Base-by-base conservation (phyloP, 345 rosid genomes). In the Lepidium didymum region DNA sequence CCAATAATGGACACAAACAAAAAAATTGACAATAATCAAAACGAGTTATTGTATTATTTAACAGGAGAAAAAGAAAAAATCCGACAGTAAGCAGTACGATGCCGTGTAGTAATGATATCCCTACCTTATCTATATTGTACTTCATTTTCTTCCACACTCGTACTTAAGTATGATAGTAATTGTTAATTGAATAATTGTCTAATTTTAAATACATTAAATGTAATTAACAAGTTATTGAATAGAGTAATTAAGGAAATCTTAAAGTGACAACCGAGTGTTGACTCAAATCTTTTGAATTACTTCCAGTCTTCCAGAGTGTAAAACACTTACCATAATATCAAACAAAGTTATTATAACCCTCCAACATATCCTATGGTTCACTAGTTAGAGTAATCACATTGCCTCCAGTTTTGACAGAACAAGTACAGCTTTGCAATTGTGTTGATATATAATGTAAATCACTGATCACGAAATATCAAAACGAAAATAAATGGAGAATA, bases 241-340 rank as follows among this genome's bases (percentile, higher is more conserved):
- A 21, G 56, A 31, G 29, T 50, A 53, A 27, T 60, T 74, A 45
- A 53, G 69, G 73, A 67, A 60, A 43, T 52, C 51, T 12, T 37
- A 61, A 9, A 67, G 54, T 13, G 73, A 67, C 58, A 44, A 74
- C 69, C 73, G 69, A 53, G 77, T 66, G 44, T 61, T 74, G 78
- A 74, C 73, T 67, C 25, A 19, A 19, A 11, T 49, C 29, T 29
- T 58, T 58, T 60, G n/a, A 27, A 57, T 55, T 16, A 73, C 31
- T 56, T 65, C 45, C 12, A 56, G 12, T 66, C 31, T 56, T 65
- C 53, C 15, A 56, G 47, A 50, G 0, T 47, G 42, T 13, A 23
- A 36, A 60, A 35, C 34, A 58, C 61, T 50, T 29, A 10, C 72
- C 25, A 41, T 42, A 51, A 6, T 52, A 50, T 44, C 68, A 16